These are phyloP conservation scores for Macrolepiota fuliginosa DNA, from an alignment of 768 basidiomycete species.

Conservation along the genomic window DNA sequence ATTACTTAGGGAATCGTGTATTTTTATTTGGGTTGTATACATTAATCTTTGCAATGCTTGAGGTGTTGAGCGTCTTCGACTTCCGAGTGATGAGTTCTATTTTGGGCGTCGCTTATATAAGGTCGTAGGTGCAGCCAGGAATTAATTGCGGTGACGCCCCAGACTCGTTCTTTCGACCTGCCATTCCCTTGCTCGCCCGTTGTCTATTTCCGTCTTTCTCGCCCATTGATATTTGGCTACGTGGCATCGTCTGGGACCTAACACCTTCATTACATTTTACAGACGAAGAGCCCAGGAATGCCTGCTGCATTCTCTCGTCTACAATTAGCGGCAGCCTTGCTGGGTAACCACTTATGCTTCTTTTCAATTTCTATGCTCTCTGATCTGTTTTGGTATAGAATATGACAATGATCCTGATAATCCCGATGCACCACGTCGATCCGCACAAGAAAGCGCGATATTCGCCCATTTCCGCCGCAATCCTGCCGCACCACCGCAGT, in stretches of 20 bases:
- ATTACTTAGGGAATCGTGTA: constrained; percentile 15
- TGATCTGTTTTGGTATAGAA: constrained; percentile 42
- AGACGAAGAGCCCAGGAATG: constrained; percentile 13
- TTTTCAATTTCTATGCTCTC: constrained; percentile 7
- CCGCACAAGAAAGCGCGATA: constrained; percentile 82
- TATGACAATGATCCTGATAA: constrained; percentile 87
- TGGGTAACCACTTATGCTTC: constrained; percentile 49
- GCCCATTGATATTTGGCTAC: background rate
- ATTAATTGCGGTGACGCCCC: background rate
- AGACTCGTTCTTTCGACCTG: background rate
- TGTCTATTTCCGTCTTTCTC: background rate
- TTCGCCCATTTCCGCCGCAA: constrained; percentile 74
- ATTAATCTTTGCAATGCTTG: constrained; percentile 2
- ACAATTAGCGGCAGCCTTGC: constrained; percentile 81
- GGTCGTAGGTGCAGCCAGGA: background rate
- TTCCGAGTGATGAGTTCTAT: background rate
- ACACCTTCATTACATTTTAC: background rate
- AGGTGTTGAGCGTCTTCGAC: background rate
- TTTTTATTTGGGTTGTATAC: background rate
- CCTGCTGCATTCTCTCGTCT: constrained; percentile 71
- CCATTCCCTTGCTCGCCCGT: background rate
- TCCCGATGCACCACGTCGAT: constrained; percentile 55
- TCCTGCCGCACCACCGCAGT: constrained; percentile 42
- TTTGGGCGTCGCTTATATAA: constrained; percentile 3
- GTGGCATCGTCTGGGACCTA: background rate